A percentile compares a stretch with the other conserved stretches of the same genome.
phyloP scores from a whole-genome alignment of 768 basidiomycete genomes.

The Mycena rosella region DNA sequence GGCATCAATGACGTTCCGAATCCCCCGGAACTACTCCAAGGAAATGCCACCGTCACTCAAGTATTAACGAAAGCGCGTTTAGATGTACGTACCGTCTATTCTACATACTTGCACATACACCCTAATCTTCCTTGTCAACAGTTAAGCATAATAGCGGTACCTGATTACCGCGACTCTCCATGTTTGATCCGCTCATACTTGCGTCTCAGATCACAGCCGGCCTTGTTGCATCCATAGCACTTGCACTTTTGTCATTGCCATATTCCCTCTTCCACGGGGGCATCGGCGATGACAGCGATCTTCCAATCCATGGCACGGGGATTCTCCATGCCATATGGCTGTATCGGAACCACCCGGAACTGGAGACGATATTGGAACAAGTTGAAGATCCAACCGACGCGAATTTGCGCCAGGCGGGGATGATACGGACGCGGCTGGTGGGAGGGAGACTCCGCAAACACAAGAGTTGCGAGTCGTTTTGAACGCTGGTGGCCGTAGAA shows the following conservation, averaged over 20 bases:
- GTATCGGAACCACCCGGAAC: conserved; percentile 7
- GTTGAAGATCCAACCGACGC: conserved; percentile 4
- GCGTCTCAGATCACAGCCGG: not conserved
- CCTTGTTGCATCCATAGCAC: not conserved
- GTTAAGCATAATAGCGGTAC: conserved; percentile 9
- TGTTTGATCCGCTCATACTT: not conserved
- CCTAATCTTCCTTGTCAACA: not conserved
- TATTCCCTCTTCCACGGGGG: not conserved
- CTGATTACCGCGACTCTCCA: not conserved
- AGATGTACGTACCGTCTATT: not conserved
- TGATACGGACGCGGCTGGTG: not conserved
- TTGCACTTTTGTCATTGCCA: not conserved
- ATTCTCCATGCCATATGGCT: not conserved
- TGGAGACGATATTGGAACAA: conserved; percentile 1
- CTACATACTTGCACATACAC: too few species aligned
- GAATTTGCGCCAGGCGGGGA: conserved; percentile 4
- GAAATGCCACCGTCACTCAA: not conserved
- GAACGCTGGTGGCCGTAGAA: not conserved
- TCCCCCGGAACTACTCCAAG: not conserved
- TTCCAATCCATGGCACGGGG: too few species aligned
- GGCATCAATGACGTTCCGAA: not conserved
- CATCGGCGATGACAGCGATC: not conserved
- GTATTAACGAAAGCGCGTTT: not conserved
- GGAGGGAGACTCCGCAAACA: not conserved
- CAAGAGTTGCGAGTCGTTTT: not conserved